phyloP scores from a whole-genome alignment of 73 alveolate species.

The Uronychia binucleata region DNA sequence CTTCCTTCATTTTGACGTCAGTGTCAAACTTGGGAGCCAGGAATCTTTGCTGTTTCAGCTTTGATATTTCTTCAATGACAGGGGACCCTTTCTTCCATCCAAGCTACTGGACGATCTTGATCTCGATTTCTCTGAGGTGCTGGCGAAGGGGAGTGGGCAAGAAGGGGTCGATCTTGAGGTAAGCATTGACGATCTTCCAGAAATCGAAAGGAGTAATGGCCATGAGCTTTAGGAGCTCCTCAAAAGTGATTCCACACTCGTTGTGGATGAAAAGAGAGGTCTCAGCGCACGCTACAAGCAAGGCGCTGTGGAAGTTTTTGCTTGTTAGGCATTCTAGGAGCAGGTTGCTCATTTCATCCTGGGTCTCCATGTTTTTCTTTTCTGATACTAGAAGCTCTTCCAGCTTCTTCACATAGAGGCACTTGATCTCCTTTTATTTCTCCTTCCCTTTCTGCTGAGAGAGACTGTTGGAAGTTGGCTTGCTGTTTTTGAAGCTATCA shows the following conservation, averaged over 20 bases:
- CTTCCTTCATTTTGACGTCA: not conserved
- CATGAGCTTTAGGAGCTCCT: conserved; percentile 45
- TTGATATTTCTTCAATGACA: conserved; percentile 23
- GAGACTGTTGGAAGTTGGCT: not conserved
- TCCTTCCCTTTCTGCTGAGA: not conserved
- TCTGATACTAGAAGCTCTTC: conserved; percentile 62
- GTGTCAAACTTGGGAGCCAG: too few relatives aligned
- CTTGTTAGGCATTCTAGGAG: conserved; percentile 3
- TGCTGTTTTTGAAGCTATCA: not conserved
- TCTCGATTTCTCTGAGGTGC: conserved; percentile 76
- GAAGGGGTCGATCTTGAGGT: conserved; percentile 57
- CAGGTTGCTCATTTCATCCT: not conserved
- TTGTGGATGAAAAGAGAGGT: not conserved
- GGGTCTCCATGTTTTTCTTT: not conserved
- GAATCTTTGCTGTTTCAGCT: too few relatives aligned
- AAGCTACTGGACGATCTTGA: conserved; percentile 50
- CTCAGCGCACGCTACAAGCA: not conserved
- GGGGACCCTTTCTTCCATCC: conserved; percentile 68
- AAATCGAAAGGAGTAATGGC: conserved; percentile 58
- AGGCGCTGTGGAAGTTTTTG: conserved; percentile 12
- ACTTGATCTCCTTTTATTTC: conserved; percentile 7
- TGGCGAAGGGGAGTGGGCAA: conserved; percentile 62
- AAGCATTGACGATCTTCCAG: conserved; percentile 69
- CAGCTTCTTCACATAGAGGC: conserved; percentile 48
- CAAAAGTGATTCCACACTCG: conserved; percentile 24